Base-by-base conservation (phyloP, 345 rosid species). In the Eutrema yunnanense region DNA sequence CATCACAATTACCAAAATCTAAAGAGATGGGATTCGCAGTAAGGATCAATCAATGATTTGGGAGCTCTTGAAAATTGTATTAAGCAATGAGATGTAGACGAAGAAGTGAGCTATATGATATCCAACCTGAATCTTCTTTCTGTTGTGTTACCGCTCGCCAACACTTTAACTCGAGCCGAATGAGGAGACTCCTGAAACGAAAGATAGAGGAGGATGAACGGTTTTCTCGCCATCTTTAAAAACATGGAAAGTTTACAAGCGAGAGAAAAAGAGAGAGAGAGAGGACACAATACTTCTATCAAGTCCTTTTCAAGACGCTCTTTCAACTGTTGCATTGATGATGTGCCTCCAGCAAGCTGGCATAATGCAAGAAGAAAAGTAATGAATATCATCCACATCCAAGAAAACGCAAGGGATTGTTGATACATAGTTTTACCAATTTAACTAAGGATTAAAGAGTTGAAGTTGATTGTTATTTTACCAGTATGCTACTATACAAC, bases 281-380 rank as follows among this genome's bases (percentile, higher is more conserved):
- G 56, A 63, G 54, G 42, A 33, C 48, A 53, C 52, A 51, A 44
- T 76, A 94, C 98, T 93, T 94, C 98, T 7, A 91, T 79, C 86
- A 94, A 84, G 76, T 94, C 98, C 81, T 94, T 94, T 82, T 94
- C 98, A 30, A 94, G 97, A 36, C 97, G 96, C 75, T 94, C 98
- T 87, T 94, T 94, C 83, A 91, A 70, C 75, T 94, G 98, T 81
- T 94, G 98, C 97, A 94, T 94, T 13, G 98, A 91, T 78, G 98
- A 90, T 34, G 98, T 94, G 72, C 98, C 98, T 78, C 98, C 98
- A 76, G 97, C 91, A 79, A 94, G 96, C 98, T 94, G 79, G 9
- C n/a, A 75, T 69, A 49, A 68, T 38, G 42, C 49, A 8, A 52
- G 16, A 58, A 73, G 42, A 74, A 19, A 62, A 51, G 12, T 34